Conservation (phyloP, 148 eudicot genomes). For the Oxyria digyna region DNA sequence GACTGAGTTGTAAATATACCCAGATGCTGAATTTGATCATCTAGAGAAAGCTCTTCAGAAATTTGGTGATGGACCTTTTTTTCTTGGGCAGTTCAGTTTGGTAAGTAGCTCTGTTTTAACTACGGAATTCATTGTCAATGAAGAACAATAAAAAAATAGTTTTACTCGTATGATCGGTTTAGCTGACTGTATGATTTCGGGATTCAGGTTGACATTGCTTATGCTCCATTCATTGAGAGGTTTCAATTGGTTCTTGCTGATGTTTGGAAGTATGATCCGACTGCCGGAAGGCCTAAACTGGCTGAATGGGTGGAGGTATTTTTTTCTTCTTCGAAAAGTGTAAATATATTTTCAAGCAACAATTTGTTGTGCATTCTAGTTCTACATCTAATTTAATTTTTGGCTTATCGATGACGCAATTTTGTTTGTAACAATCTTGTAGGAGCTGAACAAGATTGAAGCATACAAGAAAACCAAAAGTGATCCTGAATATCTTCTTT, state of each 20-base stretch:
- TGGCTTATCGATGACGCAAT: background rate
- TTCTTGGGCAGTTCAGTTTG: conserved; percentile 76
- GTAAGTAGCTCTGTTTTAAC: conserved; percentile 21
- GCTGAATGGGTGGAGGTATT: conserved; percentile 39
- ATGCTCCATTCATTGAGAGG: conserved; percentile 38
- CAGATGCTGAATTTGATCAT: conserved; percentile 56
- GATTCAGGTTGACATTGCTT: conserved; percentile 40
- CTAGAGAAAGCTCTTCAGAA: conserved; percentile 58
- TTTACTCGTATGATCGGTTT: too few species aligned
- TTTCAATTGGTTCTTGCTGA: conserved; percentile 27
- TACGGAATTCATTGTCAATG: too few species aligned
- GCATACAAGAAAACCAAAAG: conserved; percentile 24
- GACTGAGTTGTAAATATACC: background rate
- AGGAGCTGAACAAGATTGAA: conserved; percentile 27
- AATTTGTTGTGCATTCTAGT: too few species aligned
- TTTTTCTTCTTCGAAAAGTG: too few species aligned
- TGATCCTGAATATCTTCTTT: conserved; percentile 7
- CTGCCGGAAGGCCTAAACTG: conserved; percentile 31
- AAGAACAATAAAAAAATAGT: too few species aligned
- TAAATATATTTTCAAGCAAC: too few species aligned
- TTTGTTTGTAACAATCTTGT: background rate
- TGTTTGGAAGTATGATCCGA: conserved; percentile 29
- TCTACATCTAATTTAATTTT: background rate
- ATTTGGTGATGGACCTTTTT: conserved; percentile 71
- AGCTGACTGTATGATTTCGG: background rate